A percentile compares a stretch with the other conserved stretches of the same genome.
These are phyloP conservation scores for Berberis thunbergii DNA, from an alignment of 164 flowering plant genomes.

Conservation along the genomic window DNA sequence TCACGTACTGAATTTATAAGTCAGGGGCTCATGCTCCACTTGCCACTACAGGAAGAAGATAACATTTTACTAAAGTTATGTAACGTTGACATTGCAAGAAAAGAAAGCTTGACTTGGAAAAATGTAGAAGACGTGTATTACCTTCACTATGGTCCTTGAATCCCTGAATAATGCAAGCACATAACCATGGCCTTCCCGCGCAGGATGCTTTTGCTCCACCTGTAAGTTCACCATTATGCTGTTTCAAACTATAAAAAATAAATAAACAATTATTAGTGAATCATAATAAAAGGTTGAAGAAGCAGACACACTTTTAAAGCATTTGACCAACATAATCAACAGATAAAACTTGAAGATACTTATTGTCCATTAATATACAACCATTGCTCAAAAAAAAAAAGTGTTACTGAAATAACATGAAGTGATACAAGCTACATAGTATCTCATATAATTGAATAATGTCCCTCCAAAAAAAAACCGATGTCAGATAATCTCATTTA, in stretches of 20 bases:
- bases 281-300: not conserved
- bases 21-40: not conserved
- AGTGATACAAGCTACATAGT: no score
- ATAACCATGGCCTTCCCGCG: constrained; percentile 84
- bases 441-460: no score
- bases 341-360: no score
- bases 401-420: no score
- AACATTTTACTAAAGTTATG: not conserved
- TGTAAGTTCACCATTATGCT: constrained; percentile 79
- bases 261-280: not conserved
- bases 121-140: constrained; percentile 18
- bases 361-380: no score
- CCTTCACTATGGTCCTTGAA: constrained; percentile 63
- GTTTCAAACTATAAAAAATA: constrained; percentile 47
- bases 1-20: no score
- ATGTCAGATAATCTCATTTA: not conserved
- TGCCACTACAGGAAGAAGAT: not conserved
- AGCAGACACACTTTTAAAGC: not conserved
- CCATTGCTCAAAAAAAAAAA: no score
- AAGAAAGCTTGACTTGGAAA: not conserved
- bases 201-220: constrained; percentile 91
- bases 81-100: not conserved
- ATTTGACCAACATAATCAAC: not conserved
- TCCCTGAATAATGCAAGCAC: constrained; percentile 70
- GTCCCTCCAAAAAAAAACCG: not conserved